phyloP scores from a whole-genome alignment of 2,329 filamentous ascomycete species.

The Epichloe gansuensis region DNA sequence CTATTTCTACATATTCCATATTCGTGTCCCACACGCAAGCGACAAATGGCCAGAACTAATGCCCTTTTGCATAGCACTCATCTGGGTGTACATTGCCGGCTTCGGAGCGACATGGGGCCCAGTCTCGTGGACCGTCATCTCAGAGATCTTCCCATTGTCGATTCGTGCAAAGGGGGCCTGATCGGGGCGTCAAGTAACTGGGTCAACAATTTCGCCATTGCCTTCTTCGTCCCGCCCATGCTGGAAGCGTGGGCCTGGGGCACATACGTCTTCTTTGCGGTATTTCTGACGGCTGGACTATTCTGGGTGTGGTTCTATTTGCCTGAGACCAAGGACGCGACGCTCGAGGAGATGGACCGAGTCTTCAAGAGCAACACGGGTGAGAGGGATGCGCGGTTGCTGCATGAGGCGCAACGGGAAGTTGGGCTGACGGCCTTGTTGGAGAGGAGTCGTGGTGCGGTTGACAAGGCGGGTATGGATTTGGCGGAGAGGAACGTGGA shows the following conservation, averaged over 20 bases:
- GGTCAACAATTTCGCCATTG: slow-evolving; percentile 34
- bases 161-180: slow-evolving; percentile 12
- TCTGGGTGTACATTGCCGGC: slow-evolving; percentile 38
- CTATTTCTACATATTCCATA: not conserved
- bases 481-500: not conserved
- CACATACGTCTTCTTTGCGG: slow-evolving; percentile 45
- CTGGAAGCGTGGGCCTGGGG: slow-evolving; percentile 29
- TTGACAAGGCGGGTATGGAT: not conserved
- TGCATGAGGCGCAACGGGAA: slow-evolving; percentile 14
- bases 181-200: slow-evolving; percentile 22
- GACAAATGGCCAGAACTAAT: not conserved
- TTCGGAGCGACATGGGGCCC: slow-evolving; percentile 33
- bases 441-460: not conserved
- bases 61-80: slow-evolving; percentile 12
- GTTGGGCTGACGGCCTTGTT: slow-evolving; percentile 11
- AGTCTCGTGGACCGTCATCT: slow-evolving; percentile 34
- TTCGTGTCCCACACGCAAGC: too few relatives aligned
- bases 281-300: slow-evolving; percentile 32
- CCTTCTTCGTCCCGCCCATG: slow-evolving; percentile 32
- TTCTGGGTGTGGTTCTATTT: slow-evolving; percentile 38
- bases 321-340: slow-evolving; percentile 42
- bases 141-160: slow-evolving; percentile 34
- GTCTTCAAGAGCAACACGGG: slow-evolving; percentile 32
- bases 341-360: slow-evolving; percentile 41
- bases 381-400: slow-evolving; percentile 13